Evolutionary conservation across 495 filamentous ascomycete species (phyloP).

Genomic region (Thermochaetoides thermophila): DNA sequence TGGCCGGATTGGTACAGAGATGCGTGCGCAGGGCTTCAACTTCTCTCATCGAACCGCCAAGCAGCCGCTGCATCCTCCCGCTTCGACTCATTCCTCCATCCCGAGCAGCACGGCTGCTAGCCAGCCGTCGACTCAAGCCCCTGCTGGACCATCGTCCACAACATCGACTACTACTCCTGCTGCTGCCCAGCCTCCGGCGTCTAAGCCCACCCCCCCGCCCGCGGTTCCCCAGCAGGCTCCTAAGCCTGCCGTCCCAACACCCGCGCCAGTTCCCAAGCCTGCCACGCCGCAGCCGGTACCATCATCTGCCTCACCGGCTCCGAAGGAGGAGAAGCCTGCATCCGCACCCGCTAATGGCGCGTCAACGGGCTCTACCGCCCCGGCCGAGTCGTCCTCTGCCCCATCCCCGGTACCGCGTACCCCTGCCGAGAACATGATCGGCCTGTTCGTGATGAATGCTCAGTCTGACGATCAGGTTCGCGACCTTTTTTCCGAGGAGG

Average conservation of each 20-base stretch:
- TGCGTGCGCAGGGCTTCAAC: slow-evolving; percentile 98
- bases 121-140: slow-evolving; percentile 21
- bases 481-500: slow-evolving; percentile 65
- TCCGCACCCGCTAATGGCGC: slow-evolving; percentile 33
- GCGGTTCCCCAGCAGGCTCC: slow-evolving; percentile 23
- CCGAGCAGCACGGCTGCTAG: no score
- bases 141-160: no score
- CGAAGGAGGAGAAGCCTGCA: slow-evolving; percentile 34
- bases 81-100: no score
- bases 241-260: slow-evolving; percentile 23
- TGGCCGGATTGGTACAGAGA: slow-evolving; percentile 92
- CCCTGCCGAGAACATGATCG: slow-evolving; percentile 41
- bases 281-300: slow-evolving; percentile 31
- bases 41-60: slow-evolving; percentile 80
- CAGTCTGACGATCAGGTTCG: slow-evolving; percentile 63
- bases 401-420: slow-evolving; percentile 31
- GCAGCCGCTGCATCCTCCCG: no score
- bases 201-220: slow-evolving; percentile 17
- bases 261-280: slow-evolving; percentile 33
- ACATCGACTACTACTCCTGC: slow-evolving; percentile 21
- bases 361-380: slow-evolving; percentile 30
- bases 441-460: slow-evolving; percentile 71
- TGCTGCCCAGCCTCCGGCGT: slow-evolving; percentile 17
- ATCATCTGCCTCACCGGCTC: slow-evolving; percentile 23
- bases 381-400: slow-evolving; percentile 30